Evolutionary conservation across 2,329 filamentous ascomycete species (phyloP).

Genomic region (Zasmidium citrigriseum): DNA sequence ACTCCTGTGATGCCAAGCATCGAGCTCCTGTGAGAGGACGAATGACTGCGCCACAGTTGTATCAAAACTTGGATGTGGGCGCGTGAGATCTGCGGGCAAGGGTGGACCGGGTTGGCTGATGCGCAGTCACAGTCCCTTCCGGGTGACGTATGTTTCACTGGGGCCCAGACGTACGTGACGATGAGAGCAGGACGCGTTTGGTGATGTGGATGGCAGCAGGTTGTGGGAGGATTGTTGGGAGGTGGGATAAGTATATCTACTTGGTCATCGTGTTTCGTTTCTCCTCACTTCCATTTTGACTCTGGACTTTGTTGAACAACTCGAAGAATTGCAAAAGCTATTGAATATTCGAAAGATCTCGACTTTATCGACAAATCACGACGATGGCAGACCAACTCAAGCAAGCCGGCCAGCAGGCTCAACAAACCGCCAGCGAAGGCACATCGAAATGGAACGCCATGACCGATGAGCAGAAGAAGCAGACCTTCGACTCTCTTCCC

Average conservation of each 20-base stretch:
- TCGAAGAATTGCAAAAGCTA: no score
- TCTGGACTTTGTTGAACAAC: no score
- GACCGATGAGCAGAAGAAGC: conserved; percentile 38
- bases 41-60: conserved; percentile 3
- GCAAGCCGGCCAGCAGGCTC: conserved; percentile 20
- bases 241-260: no score
- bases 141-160: conserved; percentile 2
- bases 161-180: background rate
- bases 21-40: background rate
- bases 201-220: no score
- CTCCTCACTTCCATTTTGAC: no score
- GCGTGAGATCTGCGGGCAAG: conserved; percentile 4
- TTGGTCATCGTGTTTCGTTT: no score
- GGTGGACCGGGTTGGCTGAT: conserved; percentile 1
- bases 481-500: conserved; percentile 34
- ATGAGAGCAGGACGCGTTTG: conserved; percentile 6
- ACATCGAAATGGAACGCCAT: conserved; percentile 36
- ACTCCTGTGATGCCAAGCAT: background rate
- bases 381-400: conserved; percentile 23
- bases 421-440: conserved; percentile 21
- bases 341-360: no score
- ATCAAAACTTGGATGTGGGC: background rate
- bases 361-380: background rate
- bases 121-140: conserved; percentile 1
- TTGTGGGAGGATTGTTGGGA: no score